phyloP scores from a whole-genome alignment of 768 basidiomycete species.

The Tephrocybe sp. region DNA sequence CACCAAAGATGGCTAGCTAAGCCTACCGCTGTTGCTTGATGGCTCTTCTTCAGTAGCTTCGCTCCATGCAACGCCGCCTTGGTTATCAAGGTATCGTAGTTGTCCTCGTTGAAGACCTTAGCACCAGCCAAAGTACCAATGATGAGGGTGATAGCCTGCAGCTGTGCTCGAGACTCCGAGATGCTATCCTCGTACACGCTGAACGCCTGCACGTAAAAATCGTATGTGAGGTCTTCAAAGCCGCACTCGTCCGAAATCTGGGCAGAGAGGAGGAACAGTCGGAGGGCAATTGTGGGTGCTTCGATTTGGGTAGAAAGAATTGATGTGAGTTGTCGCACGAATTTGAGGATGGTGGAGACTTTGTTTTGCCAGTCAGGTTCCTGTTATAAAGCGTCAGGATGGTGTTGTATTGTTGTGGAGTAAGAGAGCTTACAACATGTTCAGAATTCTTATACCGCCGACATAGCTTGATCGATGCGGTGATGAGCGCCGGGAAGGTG shows the following conservation, averaged over 20 bases:
- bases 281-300: constrained; percentile 87
- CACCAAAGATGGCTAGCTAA: constrained; percentile 98
- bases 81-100: constrained; percentile 96
- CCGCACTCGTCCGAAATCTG: constrained; percentile 94
- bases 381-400: constrained; percentile 33
- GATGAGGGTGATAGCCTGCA: constrained; percentile 96
- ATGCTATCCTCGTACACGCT: constrained; percentile 98
- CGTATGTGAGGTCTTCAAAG: constrained; percentile 95
- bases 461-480: constrained; percentile 89
- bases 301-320: constrained; percentile 94
- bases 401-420: too few species aligned
- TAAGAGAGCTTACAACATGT: constrained; percentile 63
- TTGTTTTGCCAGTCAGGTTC: constrained; percentile 87
- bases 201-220: constrained; percentile 97
- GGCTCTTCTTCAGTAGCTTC: constrained; percentile 96
- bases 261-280: constrained; percentile 93
- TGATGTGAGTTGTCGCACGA: constrained; percentile 89
- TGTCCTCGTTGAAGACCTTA: constrained; percentile 89
- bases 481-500: constrained; percentile 96
- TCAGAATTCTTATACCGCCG: constrained; percentile 86
- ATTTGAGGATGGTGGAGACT: constrained; percentile 89
- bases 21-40: constrained; percentile 93
- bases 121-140: constrained; percentile 89
- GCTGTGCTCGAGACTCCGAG: constrained; percentile 91
- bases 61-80: constrained; percentile 98